phyloP scores from a whole-genome alignment of 108 stramenopile species.

The Bacterosira constricta region DNA sequence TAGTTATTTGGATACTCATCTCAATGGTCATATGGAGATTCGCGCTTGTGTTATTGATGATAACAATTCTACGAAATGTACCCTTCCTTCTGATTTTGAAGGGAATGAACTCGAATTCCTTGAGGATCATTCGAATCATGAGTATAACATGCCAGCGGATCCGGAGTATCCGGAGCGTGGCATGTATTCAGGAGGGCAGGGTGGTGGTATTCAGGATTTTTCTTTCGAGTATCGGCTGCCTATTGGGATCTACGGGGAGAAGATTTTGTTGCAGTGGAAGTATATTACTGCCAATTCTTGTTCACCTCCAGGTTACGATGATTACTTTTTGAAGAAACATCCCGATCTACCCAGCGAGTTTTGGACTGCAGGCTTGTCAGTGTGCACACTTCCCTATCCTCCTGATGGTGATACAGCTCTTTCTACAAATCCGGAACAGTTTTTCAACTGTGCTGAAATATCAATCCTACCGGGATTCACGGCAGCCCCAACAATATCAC shows the following conservation, averaged over 20 bases:
- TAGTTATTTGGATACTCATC: conserved; percentile 22
- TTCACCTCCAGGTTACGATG: conserved; percentile 49
- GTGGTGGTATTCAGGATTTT: conserved; percentile 33
- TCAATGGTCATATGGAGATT: conserved; percentile 47
- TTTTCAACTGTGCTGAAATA: conserved; percentile 36
- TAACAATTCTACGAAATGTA: background rate
- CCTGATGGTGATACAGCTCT: no score
- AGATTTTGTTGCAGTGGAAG: conserved; percentile 55
- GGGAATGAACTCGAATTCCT: conserved; percentile 42
- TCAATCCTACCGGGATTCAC: background rate
- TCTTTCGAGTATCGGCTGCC: conserved; percentile 43
- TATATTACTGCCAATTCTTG: conserved; percentile 61
- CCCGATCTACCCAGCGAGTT: conserved; percentile 16
- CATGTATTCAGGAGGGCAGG: conserved; percentile 48
- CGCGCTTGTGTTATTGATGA: conserved; percentile 5
- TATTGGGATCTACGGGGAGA: conserved; percentile 45
- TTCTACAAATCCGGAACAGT: no score
- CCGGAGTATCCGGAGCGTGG: conserved; percentile 41
- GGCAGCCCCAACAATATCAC: conserved; percentile 11
- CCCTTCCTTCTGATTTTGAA: conserved; percentile 28
- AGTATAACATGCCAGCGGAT: conserved; percentile 18
- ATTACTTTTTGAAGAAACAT: conserved; percentile 37
- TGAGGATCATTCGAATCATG: conserved; percentile 18
- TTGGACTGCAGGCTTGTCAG: conserved; percentile 24
- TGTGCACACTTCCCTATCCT: conserved; percentile 35